Conservation (phyloP, 202 grass and related monocot species). For the Zizania palustris region DNA sequence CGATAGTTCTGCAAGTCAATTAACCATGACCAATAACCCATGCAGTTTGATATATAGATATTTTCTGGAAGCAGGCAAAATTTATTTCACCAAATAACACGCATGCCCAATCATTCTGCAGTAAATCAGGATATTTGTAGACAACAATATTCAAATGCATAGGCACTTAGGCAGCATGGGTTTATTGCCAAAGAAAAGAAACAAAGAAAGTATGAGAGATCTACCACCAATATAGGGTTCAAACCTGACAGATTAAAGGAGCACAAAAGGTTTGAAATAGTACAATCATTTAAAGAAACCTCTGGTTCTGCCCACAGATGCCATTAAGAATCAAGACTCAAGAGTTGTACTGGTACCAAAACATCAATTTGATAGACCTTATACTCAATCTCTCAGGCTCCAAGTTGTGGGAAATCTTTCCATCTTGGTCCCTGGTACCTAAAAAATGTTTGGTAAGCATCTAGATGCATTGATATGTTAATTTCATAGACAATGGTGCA, state of each 20-base stretch:
- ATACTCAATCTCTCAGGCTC: conserved; percentile 30
- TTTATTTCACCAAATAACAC: conserved; percentile 14
- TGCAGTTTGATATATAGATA: conserved; percentile 4
- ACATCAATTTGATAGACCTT: conserved; percentile 28
- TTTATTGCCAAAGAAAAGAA: conserved; percentile 34
- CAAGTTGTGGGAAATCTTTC: conserved; percentile 30
- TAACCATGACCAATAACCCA: conserved; percentile 20
- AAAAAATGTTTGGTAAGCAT: conserved; percentile 41
- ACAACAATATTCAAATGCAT: conserved; percentile 32
- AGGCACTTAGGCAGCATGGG: conserved; percentile 2
- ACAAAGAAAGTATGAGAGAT: conserved; percentile 13
- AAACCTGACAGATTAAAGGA: conserved; percentile 18
- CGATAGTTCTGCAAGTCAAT: conserved; percentile 12
- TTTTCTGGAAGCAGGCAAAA: conserved; percentile 22
- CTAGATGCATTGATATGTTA: conserved; percentile 12
- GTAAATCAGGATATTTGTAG: conserved; percentile 30
- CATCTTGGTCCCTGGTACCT: conserved; percentile 42
- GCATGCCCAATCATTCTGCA: conserved; percentile 13
- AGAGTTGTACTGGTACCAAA: conserved; percentile 39
- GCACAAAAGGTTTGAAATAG: conserved; percentile 37
- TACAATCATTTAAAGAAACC: conserved; percentile 31
- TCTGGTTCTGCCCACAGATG: conserved; percentile 1
- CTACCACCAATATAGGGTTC: conserved; percentile 6
- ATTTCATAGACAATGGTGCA: background rate
- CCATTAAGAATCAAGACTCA: conserved; percentile 26